Percentiles rank a stretch among this genome's conserved stretches.
These are phyloP conservation scores for Blastocystis hominis DNA, from an alignment of 352 stramenopile species.

Conservation along the genomic window DNA sequence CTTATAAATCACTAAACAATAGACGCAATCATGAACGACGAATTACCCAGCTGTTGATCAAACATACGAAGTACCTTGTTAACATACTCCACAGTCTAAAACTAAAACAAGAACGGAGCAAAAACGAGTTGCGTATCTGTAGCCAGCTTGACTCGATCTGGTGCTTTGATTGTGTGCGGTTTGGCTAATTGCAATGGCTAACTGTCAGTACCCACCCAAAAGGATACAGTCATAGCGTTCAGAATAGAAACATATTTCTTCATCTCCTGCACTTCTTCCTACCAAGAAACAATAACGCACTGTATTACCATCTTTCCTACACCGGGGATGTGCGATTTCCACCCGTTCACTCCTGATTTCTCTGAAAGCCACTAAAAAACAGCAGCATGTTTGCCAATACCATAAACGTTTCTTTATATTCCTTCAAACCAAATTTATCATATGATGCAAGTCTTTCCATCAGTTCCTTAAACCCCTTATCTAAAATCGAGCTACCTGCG, in stretches of 20 bases:
- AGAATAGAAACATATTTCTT: constrained; percentile 53
- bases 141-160: constrained; percentile 21
- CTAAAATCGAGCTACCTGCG: neutral
- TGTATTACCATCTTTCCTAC: constrained; percentile 28
- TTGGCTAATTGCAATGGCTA: constrained; percentile 41
- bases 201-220: neutral
- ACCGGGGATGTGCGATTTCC: constrained; percentile 52
- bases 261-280: constrained; percentile 54
- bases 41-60: constrained; percentile 25
- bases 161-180: constrained; percentile 32
- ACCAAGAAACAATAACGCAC: neutral
- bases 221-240: constrained; percentile 31
- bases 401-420: constrained; percentile 52
- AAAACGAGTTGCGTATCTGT: constrained; percentile 24
- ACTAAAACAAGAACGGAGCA: neutral
- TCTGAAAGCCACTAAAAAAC: constrained; percentile 44
- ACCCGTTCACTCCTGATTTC: constrained; percentile 41
- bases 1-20: constrained; percentile 46
- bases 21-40: neutral
- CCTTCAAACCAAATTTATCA: constrained; percentile 34
- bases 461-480: constrained; percentile 52
- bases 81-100: constrained; percentile 47
- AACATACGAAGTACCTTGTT: constrained; percentile 49
- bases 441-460: constrained; percentile 38
- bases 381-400: neutral